Conservation (phyloP, 73 alveolate species). For the Uronychia binucleata region DNA sequence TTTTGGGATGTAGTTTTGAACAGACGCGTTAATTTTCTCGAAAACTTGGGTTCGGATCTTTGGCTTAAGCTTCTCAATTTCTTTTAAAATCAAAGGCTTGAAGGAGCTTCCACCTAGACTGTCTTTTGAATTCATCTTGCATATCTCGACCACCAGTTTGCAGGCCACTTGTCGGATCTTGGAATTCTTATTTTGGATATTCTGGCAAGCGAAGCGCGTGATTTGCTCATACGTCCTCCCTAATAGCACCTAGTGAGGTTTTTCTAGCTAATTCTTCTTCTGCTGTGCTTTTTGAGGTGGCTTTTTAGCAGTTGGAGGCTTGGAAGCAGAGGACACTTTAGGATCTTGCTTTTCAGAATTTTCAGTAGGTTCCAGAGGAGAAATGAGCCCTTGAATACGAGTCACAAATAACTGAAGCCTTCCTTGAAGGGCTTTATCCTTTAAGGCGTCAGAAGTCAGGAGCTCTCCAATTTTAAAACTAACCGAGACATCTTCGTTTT, state of each 20-base stretch:
- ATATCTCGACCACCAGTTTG: constrained; percentile 23
- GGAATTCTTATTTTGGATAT: constrained; percentile 24
- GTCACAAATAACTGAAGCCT: neutral
- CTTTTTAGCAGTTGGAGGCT: neutral
- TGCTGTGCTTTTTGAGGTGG: neutral
- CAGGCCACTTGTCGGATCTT: constrained; percentile 25
- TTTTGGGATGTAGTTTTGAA: neutral
- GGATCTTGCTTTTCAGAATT: neutral
- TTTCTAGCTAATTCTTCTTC: neutral
- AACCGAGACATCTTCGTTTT: neutral
- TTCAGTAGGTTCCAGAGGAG: neutral
- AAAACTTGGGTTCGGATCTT: neutral
- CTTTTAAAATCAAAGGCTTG: constrained; percentile 10
- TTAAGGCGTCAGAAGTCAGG: neutral
- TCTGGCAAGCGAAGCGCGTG: constrained; percentile 22
- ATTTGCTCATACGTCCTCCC: constrained; percentile 33
- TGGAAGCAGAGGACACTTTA: neutral
- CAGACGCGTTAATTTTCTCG: neutral
- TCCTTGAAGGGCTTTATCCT: neutral
- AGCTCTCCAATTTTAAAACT: neutral
- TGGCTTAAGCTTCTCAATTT: neutral
- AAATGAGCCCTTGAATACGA: neutral
- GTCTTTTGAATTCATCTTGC: constrained; percentile 29
- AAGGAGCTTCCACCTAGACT: constrained; percentile 24
- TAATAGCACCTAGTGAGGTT: constrained; percentile 26